Evolutionary conservation across 805 yeast genomes (phyloP).

Genomic region (Zygosaccharomyces siamensis): DNA sequence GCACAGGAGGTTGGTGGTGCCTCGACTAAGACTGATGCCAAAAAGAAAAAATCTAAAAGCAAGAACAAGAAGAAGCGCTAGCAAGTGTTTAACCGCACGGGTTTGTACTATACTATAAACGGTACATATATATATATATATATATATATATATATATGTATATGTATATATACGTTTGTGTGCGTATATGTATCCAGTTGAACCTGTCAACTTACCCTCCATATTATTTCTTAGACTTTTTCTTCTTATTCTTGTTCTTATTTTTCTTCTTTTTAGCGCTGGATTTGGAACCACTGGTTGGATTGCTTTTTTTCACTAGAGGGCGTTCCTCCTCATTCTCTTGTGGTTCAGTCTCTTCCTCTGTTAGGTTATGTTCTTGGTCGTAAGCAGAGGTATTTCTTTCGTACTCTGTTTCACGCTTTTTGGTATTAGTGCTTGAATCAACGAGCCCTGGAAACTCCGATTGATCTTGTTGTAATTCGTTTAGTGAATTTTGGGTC

Average conservation of each 20-base stretch:
- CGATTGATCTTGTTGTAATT: slow-evolving; percentile 2
- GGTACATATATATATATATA: slow-evolving; percentile 8
- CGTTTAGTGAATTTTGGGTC: slow-evolving; percentile 8
- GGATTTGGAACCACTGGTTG: slow-evolving; percentile 1
- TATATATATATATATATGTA: slow-evolving; percentile 11
- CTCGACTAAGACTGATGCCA: slow-evolving; percentile 5
- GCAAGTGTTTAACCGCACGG: not conserved
- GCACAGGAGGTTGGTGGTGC: slow-evolving; percentile 11
- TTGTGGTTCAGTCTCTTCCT: slow-evolving; percentile 3
- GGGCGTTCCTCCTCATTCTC: not conserved
- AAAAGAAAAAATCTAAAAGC: slow-evolving; percentile 10
- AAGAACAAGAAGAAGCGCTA: slow-evolving; percentile 29
- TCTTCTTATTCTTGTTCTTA: slow-evolving; percentile 19
- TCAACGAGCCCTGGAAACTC: slow-evolving; percentile 5
- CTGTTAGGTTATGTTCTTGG: slow-evolving; percentile 27
- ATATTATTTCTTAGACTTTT: slow-evolving; percentile 11
- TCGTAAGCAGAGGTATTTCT: slow-evolving; percentile 35
- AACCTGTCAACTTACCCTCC: slow-evolving; percentile 2
- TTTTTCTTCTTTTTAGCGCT: slow-evolving; percentile 10
- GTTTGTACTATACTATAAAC: not conserved
- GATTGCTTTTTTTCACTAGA: not conserved
- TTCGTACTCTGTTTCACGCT: slow-evolving; percentile 25
- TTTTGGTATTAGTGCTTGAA: not conserved
- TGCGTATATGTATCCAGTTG: not conserved
- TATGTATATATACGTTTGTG: not conserved